phyloP scores from a whole-genome alignment of 2,329 filamentous ascomycete genomes.

The Venturia aucupariae region DNA sequence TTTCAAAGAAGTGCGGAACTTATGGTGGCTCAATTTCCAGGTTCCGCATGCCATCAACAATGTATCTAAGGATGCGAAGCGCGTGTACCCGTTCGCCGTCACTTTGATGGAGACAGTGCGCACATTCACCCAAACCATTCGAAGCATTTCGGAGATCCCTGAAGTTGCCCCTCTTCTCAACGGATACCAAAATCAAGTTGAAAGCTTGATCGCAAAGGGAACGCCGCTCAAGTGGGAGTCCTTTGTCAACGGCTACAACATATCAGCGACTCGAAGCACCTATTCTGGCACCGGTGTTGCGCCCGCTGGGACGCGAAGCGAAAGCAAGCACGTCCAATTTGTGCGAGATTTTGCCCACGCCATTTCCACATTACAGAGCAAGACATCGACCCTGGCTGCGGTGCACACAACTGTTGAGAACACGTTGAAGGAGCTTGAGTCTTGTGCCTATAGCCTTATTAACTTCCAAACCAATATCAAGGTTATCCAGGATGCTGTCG shows the following conservation, averaged over 20 bases:
- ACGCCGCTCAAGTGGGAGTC: constrained; percentile 93
- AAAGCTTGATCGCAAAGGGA: constrained; percentile 73
- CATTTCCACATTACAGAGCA: constrained; percentile 78
- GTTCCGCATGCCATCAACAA: constrained; percentile 92
- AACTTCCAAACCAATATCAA: constrained; percentile 75
- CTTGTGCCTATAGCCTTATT: constrained; percentile 71
- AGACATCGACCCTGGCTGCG: constrained; percentile 67
- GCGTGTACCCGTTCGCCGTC: constrained; percentile 95
- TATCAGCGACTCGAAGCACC: constrained; percentile 42
- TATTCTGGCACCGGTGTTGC: constrained; percentile 52
- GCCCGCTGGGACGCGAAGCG: constrained; percentile 46
- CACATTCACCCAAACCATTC: constrained; percentile 79
- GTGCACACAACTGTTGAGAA: constrained; percentile 79
- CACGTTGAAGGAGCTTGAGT: constrained; percentile 71
- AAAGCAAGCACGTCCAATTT: constrained; percentile 94
- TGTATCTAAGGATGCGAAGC: constrained; percentile 96
- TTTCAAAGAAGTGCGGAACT: constrained; percentile 96
- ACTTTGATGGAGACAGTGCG: constrained; percentile 98
- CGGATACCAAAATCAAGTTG: constrained; percentile 86
- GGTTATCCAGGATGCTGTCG: constrained; percentile 81
- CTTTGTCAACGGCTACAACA: constrained; percentile 92
- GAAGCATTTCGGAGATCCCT: constrained; percentile 74
- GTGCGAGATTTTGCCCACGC: constrained; percentile 86
- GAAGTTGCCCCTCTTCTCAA: constrained; percentile 81
- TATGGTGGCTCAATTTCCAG: constrained; percentile 89